Base-by-base conservation (phyloP, 2,329 filamentous ascomycete genomes). In the Diaporthe vexans region DNA sequence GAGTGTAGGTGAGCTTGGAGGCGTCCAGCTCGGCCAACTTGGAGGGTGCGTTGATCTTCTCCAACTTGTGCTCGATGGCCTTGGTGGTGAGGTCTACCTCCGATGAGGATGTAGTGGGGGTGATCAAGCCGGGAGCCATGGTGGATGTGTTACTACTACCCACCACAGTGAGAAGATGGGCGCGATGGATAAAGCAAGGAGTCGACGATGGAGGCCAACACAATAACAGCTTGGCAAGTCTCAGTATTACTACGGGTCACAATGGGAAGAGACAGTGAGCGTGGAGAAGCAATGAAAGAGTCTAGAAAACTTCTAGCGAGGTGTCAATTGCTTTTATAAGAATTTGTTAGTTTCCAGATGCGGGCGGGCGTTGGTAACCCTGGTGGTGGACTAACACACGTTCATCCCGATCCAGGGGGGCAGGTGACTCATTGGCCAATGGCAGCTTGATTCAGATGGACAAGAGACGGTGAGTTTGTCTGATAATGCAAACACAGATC, bases 1-100 rank as follows among this genome's bases (percentile, higher is more conserved):
- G 84, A 76, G 84, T 88, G 85, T 90, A 89, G 74, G 82, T 88
- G 78, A 93, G 85, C 81, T 88, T 89, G 77, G 91, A 92, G 77
- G 91, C 89, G 79, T 93, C 88, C 71, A 93, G 87, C 84, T 81
- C 91, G 85, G 80, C 90, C 71, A 71, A 75, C 52, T 82, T 82
- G 78, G 81, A 70, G 57, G 81, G 68, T 52, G 77, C 79, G 71
- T 80, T 79, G 40, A 78, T 77, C 76, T 80, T 48, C 48, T 82
- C 80, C 77, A 88, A 81, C 78, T 88, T 89, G 80, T 88, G 85
- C 78, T 86, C 83, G 74, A 91, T 82, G 77, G 88, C 88, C 24
- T 86, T 83, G 69, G 87, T 85, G 51, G 87, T 89, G 76, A 90
- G 84, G 82, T 89, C 85, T 77, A 87, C 78, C 67, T 88, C 87